Evolutionary conservation across 352 stramenopile species (phyloP).

Genomic region (Phytophthora pisi): DNA sequence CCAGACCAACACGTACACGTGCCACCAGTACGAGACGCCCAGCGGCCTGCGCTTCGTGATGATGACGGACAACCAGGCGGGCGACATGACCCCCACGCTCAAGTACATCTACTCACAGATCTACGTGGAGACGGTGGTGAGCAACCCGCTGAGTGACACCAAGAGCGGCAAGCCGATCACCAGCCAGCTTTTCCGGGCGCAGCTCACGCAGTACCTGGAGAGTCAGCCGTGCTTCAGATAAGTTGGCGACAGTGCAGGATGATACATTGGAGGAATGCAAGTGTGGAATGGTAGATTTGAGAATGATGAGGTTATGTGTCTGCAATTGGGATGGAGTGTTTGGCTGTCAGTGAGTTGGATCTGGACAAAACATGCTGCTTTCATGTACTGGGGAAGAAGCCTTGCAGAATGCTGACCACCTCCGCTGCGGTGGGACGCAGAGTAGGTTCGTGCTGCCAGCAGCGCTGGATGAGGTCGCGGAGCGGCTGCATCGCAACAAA

Average conservation of each 20-base stretch:
- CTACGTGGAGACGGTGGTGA: conserved; percentile 91
- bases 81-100: conserved; percentile 82
- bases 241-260: conserved; percentile 15
- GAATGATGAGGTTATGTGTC: background rate
- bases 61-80: conserved; percentile 89
- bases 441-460: conserved; percentile 70
- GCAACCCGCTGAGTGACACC: conserved; percentile 88
- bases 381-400: conserved; percentile 48
- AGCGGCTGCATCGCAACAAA: conserved; percentile 47
- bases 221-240: conserved; percentile 73
- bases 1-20: conserved; percentile 90
- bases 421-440: conserved; percentile 50
- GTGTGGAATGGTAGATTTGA: conserved; percentile 1
- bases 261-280: conserved; percentile 12
- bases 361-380: background rate
- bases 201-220: conserved; percentile 82
- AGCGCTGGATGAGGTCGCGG: conserved; percentile 60
- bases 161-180: conserved; percentile 76
- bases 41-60: conserved; percentile 91
- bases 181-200: conserved; percentile 75
- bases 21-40: conserved; percentile 92
- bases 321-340: background rate
- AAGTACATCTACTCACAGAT: conserved; percentile 90
- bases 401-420: conserved; percentile 47
- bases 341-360: background rate